A percentile compares a stretch with the other conserved stretches of the same genome.
Conservation (phyloP, 2,329 filamentous ascomycete genomes). For the Ceratocystis papillata region DNA sequence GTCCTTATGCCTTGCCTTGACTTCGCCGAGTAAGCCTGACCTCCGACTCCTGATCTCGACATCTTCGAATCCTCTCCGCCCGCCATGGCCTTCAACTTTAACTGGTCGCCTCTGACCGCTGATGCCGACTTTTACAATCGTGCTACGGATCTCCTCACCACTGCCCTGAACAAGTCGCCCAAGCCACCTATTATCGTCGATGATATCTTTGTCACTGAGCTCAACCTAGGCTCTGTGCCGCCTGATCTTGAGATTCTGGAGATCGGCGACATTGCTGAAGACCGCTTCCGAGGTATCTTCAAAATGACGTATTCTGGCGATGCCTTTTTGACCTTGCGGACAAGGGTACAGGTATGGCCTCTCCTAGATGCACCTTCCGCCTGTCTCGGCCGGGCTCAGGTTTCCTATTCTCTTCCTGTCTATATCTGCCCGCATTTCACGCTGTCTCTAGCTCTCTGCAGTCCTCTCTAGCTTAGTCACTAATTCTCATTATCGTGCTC, state of each 20-base stretch:
- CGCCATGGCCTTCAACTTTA: conserved; percentile 99
- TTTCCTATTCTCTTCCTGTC: not conserved
- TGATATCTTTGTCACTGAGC: conserved; percentile 95
- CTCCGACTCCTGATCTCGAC: not conserved
- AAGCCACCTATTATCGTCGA: conserved; percentile 99
- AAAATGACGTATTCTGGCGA: conserved; percentile 98
- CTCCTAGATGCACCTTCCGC: not conserved
- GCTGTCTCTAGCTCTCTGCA: not conserved
- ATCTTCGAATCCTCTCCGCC: not conserved
- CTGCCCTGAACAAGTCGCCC: conserved; percentile 91
- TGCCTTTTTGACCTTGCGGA: conserved; percentile 89
- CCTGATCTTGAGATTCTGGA: conserved; percentile 94
- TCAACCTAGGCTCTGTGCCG: conserved; percentile 89
- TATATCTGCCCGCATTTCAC: not conserved
- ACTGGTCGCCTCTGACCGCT: conserved; percentile 98
- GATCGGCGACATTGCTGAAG: conserved; percentile 93
- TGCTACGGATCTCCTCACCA: conserved; percentile 86
- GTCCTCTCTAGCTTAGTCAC: not conserved
- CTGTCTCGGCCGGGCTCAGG: not conserved
- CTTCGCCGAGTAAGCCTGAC: not conserved
- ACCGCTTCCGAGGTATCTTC: conserved; percentile 95
- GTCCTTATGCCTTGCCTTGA: not conserved
- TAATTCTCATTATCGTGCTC: conserved; percentile 25
- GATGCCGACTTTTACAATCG: conserved; percentile 84
- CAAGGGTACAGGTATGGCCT: conserved; percentile 66